Base-by-base conservation (phyloP, 768 basidiomycete genomes). In the Tubosaeta sp. region DNA sequence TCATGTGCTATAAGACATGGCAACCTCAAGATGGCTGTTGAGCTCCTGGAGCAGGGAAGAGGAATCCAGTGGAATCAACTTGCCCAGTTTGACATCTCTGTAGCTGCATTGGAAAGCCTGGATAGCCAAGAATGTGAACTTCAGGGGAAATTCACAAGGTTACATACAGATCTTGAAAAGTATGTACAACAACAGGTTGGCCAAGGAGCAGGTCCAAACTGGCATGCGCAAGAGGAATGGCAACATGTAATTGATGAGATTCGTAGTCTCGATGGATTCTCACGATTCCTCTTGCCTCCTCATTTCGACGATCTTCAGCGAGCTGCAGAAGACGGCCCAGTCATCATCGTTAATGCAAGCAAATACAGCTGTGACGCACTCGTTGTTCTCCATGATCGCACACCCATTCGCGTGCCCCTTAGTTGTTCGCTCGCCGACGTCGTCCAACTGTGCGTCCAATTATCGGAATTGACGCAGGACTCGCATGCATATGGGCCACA, bases 51-150 rank as follows among this genome's bases (percentile, higher is more conserved):
- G 16, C 44, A 34, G 24, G 45, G 45, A 1, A 22, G 45, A 18
- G 45, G 45, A 25, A 46, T 47, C 3, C 22, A 38, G 1, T 47
- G 46, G 46, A 47, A 24, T 14, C 46, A 47, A 35, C 46, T 47
- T 14, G 35, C 35, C 2, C 46, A 35, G 3, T 46, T 9, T 11
- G 44, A 35, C 10, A 46, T 46, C 16, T 35, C 44, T 8, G 6
- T 46, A 6, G 32, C 44, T 5, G n/a, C 32, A 13, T n/a, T 46
- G 29, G 21, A 35, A 8, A 35, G 16, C 6, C 4, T 1, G 2
- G 44, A 32, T 1, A 14, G n/a, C 6, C 6, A 4, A 24, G 32
- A 16, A 34, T 5, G 16, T 4, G 22, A 46, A 10, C 44, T 46
- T 5, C 22, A 8, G 24, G 13, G 6, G 1, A 38, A 25, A 12